These are phyloP conservation scores for Eutrema yunnanense DNA, from an alignment of 345 rosid species.

Conservation along the genomic window DNA sequence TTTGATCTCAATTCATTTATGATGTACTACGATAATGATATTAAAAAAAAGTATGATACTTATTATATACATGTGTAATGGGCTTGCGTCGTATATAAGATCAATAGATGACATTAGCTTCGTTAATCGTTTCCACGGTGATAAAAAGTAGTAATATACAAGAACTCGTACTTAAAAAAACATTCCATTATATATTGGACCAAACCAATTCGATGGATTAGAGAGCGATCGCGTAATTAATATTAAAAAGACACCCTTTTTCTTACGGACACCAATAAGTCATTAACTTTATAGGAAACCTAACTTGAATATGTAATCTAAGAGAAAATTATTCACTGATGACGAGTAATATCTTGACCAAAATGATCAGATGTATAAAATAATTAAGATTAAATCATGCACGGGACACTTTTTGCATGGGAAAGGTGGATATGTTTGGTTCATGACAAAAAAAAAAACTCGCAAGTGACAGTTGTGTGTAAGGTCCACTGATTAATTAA, in stretches of 20 bases:
- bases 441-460: conserved; percentile 10
- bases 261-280: not conserved
- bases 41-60: not conserved
- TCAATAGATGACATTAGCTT: not conserved
- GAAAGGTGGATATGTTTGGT: conserved; percentile 30
- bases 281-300: conserved; percentile 21
- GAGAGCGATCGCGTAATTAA: not conserved
- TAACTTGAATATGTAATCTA: conserved; percentile 14
- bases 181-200: not conserved
- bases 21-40: not conserved
- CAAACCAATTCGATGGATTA: not conserved
- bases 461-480: conserved; percentile 31
- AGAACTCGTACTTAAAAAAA: not conserved
- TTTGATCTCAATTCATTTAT: conserved; percentile 1
- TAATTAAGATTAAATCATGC: not conserved
- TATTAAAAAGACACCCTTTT: not conserved
- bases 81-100: not conserved
- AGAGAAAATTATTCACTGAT: not conserved
- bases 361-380: not conserved
- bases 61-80: not conserved
- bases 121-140: not conserved
- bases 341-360: conserved; percentile 23
- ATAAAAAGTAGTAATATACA: not conserved
- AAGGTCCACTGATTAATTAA: conserved; percentile 29
- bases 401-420: conserved; percentile 31